Conservation (phyloP, 495 filamentous ascomycete species). For the Saxophila tyrrhenica region DNA sequence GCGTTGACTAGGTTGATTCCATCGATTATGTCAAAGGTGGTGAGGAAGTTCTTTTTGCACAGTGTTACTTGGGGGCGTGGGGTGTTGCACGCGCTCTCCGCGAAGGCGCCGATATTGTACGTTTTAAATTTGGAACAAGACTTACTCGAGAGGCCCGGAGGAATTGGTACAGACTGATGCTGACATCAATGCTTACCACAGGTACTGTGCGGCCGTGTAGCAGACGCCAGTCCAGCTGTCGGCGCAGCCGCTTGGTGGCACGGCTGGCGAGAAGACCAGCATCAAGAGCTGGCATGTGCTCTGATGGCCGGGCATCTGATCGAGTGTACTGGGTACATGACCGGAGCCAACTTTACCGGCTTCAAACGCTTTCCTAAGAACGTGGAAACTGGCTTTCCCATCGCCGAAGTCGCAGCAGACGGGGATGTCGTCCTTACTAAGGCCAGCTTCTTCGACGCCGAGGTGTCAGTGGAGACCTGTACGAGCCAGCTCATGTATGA, state of each 20-base stretch:
- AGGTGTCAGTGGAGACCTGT: slow-evolving; percentile 18
- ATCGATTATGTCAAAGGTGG: slow-evolving; percentile 29
- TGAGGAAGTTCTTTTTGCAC: slow-evolving; percentile 41
- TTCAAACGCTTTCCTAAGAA: slow-evolving; percentile 17
- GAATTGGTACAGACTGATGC: too few species aligned
- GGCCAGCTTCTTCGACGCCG: slow-evolving; percentile 11
- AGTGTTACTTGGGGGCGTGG: slow-evolving; percentile 29
- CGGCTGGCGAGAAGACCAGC: slow-evolving; percentile 22
- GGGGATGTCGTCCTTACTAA: slow-evolving; percentile 22
- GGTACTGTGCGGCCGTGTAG: slow-evolving; percentile 27
- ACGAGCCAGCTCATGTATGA: slow-evolving; percentile 22
- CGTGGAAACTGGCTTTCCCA: slow-evolving; percentile 20
- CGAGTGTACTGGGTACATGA: slow-evolving; percentile 18
- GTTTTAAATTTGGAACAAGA: too few species aligned
- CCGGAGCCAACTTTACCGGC: slow-evolving; percentile 23
- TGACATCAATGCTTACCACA: neutral
- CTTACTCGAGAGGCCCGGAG: too few species aligned
- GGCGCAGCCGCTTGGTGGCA: slow-evolving; percentile 30
- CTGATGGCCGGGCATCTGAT: slow-evolving; percentile 25
- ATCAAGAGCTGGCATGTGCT: slow-evolving; percentile 20
- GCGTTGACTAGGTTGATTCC: slow-evolving; percentile 12
- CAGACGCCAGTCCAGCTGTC: slow-evolving; percentile 27
- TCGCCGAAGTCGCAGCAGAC: slow-evolving; percentile 17
- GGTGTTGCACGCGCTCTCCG: slow-evolving; percentile 27
- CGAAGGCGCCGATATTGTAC: slow-evolving; percentile 30